Evolutionary conservation across 768 basidiomycete genomes (phyloP).

Genomic region (Lentinula edodes): DNA sequence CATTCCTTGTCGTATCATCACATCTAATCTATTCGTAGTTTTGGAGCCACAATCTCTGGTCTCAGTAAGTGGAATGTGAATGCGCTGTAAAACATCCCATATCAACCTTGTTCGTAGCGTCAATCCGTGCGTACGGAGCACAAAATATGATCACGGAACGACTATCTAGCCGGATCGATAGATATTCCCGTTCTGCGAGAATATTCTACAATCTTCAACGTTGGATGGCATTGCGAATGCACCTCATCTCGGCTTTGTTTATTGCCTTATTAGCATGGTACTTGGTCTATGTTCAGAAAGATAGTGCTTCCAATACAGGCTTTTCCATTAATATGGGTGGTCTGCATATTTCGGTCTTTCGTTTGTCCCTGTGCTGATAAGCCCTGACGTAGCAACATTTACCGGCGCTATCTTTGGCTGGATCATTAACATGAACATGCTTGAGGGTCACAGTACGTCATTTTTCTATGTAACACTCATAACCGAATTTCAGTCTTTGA

Average conservation of each 20-base stretch:
- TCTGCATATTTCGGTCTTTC: constrained; percentile 6
- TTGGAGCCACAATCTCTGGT: constrained; percentile 47
- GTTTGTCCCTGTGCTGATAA: neutral
- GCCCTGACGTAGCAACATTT: constrained; percentile 13
- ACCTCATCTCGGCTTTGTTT: constrained; percentile 39
- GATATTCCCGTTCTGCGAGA: constrained; percentile 24
- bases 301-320: constrained; percentile 25
- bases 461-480: neutral
- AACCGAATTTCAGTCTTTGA: neutral
- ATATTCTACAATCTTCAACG: constrained; percentile 31
- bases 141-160: constrained; percentile 12
- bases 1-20: constrained; percentile 14
- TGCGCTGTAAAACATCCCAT: constrained; percentile 7
- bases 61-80: constrained; percentile 8
- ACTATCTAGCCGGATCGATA: constrained; percentile 31
- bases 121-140: constrained; percentile 11
- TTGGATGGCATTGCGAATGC: constrained; percentile 29
- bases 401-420: constrained; percentile 12
- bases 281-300: constrained; percentile 22
- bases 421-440: constrained; percentile 5
- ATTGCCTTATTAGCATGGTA: constrained; percentile 34
- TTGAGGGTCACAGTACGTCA: constrained; percentile 8
- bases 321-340: constrained; percentile 35
- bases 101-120: neutral
- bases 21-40: constrained; percentile 7